Conservation (phyloP, 2,329 filamentous ascomycete species). For the Diaporthe eres region DNA sequence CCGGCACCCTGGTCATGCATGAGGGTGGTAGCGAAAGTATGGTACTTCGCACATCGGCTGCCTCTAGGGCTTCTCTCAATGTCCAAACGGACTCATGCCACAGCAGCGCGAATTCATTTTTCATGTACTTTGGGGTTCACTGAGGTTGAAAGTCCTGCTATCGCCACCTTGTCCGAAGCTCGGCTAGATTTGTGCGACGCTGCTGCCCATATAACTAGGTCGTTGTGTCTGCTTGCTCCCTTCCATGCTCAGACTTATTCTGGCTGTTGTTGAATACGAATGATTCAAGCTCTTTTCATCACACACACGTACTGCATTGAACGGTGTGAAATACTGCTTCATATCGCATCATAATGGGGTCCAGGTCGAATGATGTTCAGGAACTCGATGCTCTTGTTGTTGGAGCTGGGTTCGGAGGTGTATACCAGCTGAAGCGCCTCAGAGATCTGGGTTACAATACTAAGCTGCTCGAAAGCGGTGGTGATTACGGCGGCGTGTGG, state of each 20-base stretch:
- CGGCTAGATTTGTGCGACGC: too few species aligned
- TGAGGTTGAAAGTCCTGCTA: neutral
- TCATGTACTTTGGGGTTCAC: neutral
- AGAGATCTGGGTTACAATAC: conserved; percentile 25
- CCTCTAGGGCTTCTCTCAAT: neutral
- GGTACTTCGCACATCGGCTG: neutral
- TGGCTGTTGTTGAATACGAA: neutral
- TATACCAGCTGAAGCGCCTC: conserved; percentile 37
- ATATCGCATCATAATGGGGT: neutral
- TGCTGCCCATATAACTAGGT: neutral
- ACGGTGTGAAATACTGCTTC: neutral
- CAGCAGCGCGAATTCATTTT: neutral
- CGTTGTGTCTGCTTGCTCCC: neutral
- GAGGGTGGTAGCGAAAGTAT: neutral
- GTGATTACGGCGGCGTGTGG: conserved; percentile 25
- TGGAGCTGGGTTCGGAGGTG: conserved; percentile 37
- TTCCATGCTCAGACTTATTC: neutral
- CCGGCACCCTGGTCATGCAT: neutral
- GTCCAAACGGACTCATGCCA: neutral
- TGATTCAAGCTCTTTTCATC: neutral
- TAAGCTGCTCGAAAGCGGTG: conserved; percentile 31
- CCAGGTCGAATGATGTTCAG: neutral
- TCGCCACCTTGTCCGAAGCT: neutral
- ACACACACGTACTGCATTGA: neutral
- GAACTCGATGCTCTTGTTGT: conserved; percentile 36